A percentile compares a stretch with the other conserved stretches of the same genome.
phyloP scores from a whole-genome alignment of 805 yeast species.

The Lachancea dasiensis region DNA sequence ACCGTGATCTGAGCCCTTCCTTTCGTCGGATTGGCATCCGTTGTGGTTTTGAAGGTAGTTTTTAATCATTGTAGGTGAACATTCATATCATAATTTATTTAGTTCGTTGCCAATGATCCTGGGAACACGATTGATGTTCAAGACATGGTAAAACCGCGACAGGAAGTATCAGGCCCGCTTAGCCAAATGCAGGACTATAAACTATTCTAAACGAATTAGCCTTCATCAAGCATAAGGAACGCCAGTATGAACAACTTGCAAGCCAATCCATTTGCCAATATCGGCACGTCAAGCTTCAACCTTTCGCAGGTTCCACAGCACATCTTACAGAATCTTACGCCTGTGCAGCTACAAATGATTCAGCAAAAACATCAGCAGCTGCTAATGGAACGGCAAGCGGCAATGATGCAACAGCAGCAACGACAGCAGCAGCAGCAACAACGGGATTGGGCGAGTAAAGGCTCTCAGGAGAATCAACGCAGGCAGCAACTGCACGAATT shows the following conservation, averaged over 20 bases:
- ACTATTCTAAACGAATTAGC: too few relatives aligned
- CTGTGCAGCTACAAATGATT: constrained; percentile 30
- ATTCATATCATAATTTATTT: too few relatives aligned
- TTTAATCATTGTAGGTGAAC: too few relatives aligned
- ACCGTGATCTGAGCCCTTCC: too few relatives aligned
- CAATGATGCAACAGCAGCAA: constrained; percentile 15
- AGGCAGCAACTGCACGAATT: constrained; percentile 6
- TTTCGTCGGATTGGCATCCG: too few relatives aligned
- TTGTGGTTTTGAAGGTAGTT: too few relatives aligned
- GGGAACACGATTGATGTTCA: too few relatives aligned
- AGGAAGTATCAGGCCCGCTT: too few relatives aligned
- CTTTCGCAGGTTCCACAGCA: constrained; percentile 31
- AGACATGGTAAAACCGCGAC: too few relatives aligned
- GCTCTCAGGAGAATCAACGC: constrained; percentile 6
- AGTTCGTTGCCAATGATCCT: too few relatives aligned
- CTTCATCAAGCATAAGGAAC: not conserved
- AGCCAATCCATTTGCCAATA: constrained; percentile 25
- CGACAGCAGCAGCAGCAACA: constrained; percentile 11
- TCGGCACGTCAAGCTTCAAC: constrained; percentile 32
- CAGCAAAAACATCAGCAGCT: constrained; percentile 33
- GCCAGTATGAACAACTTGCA: constrained; percentile 10
- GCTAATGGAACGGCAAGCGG: constrained; percentile 26
- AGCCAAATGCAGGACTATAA: too few relatives aligned
- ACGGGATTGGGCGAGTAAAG: constrained; percentile 3
- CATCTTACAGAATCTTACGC: constrained; percentile 28